Conservation (phyloP, 129 eudicot species). For the Tanacetum coccineum region DNA sequence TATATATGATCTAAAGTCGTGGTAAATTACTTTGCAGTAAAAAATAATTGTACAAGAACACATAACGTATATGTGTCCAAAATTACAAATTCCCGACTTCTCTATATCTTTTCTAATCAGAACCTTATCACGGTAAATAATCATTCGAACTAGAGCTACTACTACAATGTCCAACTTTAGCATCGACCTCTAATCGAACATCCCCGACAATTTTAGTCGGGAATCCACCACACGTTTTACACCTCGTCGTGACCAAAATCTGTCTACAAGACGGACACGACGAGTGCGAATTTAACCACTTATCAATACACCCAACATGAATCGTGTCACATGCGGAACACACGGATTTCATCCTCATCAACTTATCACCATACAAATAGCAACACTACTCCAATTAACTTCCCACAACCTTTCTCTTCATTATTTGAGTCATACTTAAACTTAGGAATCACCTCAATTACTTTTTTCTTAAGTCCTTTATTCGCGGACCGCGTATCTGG, state of each 20-base stretch:
- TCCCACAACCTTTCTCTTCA: not conserved
- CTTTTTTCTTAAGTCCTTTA: conserved; percentile 43
- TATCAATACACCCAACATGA: not conserved
- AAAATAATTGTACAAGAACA: too few species aligned
- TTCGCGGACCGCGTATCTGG: conserved; percentile 13
- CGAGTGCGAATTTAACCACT: conserved; percentile 22
- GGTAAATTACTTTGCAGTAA: too few species aligned
- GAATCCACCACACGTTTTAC: conserved; percentile 53
- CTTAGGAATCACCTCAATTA: conserved; percentile 36
- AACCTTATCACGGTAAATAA: conserved; percentile 28
- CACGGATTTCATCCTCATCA: conserved; percentile 32
- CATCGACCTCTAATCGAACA: conserved; percentile 12
- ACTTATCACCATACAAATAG: conserved; percentile 32
- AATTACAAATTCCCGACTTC: too few species aligned
- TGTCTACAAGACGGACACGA: conserved; percentile 46
- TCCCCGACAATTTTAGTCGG: conserved; percentile 21
- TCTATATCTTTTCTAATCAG: too few species aligned
- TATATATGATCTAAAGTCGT: too few species aligned
- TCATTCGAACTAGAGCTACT: conserved; percentile 21
- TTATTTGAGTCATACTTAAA: conserved; percentile 9
- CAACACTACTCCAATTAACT: conserved; percentile 25
- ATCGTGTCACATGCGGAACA: conserved; percentile 41
- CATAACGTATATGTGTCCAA: too few species aligned
- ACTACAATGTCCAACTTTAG: conserved; percentile 12
- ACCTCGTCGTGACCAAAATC: conserved; percentile 41